Base-by-base conservation (phyloP, 768 basidiomycete genomes). In the Tubosaeta sp. region DNA sequence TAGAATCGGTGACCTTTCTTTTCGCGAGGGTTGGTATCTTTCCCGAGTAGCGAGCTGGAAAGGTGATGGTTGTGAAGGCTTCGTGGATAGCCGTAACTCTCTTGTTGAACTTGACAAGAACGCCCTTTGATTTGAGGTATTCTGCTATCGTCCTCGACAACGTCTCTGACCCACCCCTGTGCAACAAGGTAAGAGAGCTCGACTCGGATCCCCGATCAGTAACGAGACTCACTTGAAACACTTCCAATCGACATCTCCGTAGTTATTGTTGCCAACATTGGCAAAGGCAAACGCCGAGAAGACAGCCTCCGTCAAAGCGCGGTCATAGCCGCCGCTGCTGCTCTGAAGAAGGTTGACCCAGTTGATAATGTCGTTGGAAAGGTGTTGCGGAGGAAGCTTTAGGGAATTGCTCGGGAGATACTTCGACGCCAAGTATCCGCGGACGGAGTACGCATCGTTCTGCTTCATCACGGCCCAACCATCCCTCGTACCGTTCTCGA, bases 241-340 rank as follows among this genome's bases (percentile, higher is more conserved):
- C 30, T 58, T 59, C 63, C 63, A 65, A 4, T 63, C 56, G 6
- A 64, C 57, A 0, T 56, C 51, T 7, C 54, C 57, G 4, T 35
- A 59, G 32, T 51, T 7, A 6, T 2, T 49, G 5, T 24, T 12
- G 3, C 36, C 43, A 0, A 48, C 31, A 1, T 41, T 29, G 30
- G 54, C 60, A 24, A 71, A 71, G 3, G 59, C 60, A 19, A 73
- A 29, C 5, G 57, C 47, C 5, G 53, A 63, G 18, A 75, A 53
- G n/a, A 75, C 64, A 0, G 61, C 54, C 55, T 75, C 73, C 1
- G 68, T 54, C 34, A 75, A 56, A 16, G 63, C 63, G 0, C 62
- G 61, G 49, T 75, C 69, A 53, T 66, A 75, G 51, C 57, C 64
- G 1, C 65, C 67, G 5, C 63, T 62, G 25, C 54, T 61, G 14